phyloP scores from a whole-genome alignment of 345 rosid species.

The Bretschneidera sinensis region DNA sequence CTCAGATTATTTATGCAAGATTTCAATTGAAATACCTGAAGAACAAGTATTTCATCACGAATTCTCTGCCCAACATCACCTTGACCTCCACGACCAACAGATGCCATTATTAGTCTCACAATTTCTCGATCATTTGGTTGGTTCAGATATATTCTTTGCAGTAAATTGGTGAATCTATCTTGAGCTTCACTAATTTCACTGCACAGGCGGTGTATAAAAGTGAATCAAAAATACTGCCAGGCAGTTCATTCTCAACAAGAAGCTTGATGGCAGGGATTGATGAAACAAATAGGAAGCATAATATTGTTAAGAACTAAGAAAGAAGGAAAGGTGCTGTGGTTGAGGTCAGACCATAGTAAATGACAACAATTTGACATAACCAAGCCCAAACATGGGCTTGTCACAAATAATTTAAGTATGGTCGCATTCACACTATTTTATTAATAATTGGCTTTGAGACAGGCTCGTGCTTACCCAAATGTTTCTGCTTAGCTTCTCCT shows the following conservation, averaged over 20 bases:
- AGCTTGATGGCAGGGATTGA: not conserved
- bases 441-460: too few relatives aligned
- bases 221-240: slow-evolving; percentile 2
- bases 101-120: slow-evolving; percentile 33
- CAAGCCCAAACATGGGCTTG: too few relatives aligned
- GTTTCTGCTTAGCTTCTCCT: too few relatives aligned
- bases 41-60: slow-evolving; percentile 37
- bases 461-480: too few relatives aligned
- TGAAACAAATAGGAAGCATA: not conserved
- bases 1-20: slow-evolving; percentile 2
- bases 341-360: too few relatives aligned
- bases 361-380: too few relatives aligned
- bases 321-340: not conserved
- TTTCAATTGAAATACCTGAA: slow-evolving; percentile 28
- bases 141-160: slow-evolving; percentile 25
- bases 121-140: slow-evolving; percentile 34
- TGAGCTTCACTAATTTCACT: slow-evolving; percentile 49
- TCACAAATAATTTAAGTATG: too few relatives aligned
- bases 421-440: too few relatives aligned
- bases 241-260: not conserved
- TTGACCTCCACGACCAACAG: slow-evolving; percentile 43
- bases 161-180: slow-evolving; percentile 36
- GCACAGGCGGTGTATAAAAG: slow-evolving; percentile 8
- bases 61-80: slow-evolving; percentile 47
- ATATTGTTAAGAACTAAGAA: not conserved